phyloP scores from a whole-genome alignment of 1,139 yeast genomes.

The Yamadazyma membranifaciens region DNA sequence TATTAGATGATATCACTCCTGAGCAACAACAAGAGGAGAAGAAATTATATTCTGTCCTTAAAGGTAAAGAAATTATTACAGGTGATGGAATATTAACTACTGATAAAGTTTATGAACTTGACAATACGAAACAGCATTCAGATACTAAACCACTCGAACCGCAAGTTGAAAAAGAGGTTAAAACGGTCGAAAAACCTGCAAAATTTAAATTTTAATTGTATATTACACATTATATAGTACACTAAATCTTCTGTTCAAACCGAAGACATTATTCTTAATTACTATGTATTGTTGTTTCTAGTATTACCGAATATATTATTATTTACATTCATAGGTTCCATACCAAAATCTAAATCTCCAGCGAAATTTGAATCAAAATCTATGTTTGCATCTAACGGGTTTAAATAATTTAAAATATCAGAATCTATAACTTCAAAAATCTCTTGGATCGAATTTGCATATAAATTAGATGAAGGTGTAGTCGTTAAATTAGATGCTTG shows the following conservation, averaged over 20 bases:
- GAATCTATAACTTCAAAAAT: constrained; percentile 33
- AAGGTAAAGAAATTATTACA: constrained; percentile 1
- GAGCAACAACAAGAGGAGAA: constrained; percentile 10
- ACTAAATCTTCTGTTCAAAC: too few relatives aligned
- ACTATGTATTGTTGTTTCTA: not conserved
- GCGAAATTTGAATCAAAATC: constrained; percentile 14
- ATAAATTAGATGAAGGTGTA: constrained; percentile 9
- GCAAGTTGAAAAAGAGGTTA: constrained; percentile 2
- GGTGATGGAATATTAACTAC: constrained; percentile 5
- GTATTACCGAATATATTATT: constrained; percentile 3
- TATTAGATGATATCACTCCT: not conserved
- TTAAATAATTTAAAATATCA: constrained; percentile 27
- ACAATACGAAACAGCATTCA: not conserved
- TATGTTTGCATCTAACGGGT: constrained; percentile 27
- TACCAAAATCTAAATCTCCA: constrained; percentile 8
- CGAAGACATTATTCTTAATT: too few relatives aligned
- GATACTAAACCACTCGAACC: not conserved
- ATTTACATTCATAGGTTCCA: constrained; percentile 6
- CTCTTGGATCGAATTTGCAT: constrained; percentile 23
- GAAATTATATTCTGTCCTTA: constrained; percentile 18
- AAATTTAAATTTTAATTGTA: constrained; percentile 11
- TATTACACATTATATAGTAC: constrained; percentile 5
- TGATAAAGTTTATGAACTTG: constrained; percentile 16
- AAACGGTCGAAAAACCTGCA: constrained; percentile 3
- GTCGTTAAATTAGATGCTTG: constrained; percentile 1